Evolutionary conservation across 2,329 filamentous ascomycete species (phyloP), one percentile per base, ranked within the genome.

Genomic region (Didymella glomerata): DNA sequence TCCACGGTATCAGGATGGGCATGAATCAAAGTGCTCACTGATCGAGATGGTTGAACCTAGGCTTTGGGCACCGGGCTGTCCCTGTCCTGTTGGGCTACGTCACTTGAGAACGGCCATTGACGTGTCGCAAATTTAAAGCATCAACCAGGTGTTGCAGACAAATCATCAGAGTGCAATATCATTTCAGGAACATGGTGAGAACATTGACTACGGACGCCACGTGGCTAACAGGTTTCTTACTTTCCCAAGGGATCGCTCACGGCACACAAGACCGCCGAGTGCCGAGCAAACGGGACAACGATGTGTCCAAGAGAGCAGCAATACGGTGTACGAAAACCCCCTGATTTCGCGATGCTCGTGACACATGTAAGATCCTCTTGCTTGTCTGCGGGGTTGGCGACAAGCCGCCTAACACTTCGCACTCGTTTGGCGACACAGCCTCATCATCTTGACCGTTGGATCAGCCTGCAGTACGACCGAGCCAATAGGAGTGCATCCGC

Each of bases 231-330:
- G n/a, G n/a, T 47, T 50, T 20, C 18, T 44, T 51, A 42, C 48
- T 44, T 18, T 36, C 22, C 32, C 46, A 49, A 54, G 22, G 34
- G n/a, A 36, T 44, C 48, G 54, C 28, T 27, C 48, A 51, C 62
- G 61, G 63, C 47, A 51, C 36, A 46, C 50, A 27, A 57, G 50
- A 32, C 32, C 46, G 53, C 61, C 63, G 61, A 63, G 56, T 52
- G 54, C 63, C 58, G 61, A 65, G 54, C 42, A 40, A 45, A 25
- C 42, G 25, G 30, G 20, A 38, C 9, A 47, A 38, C 27, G 49
- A 53, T 57, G 54, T 38, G 16, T 44, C 49, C 44, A 53, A 58
- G 55, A 41, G 44, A 48, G 25, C 18, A 36, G 6, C 55, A 34
- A 61, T 54, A 57, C 58, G 46, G 44, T 42, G 36, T 53, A 48